phyloP scores from a whole-genome alignment of 2,329 filamentous ascomycete species.

The Ramularia endophylla region DNA sequence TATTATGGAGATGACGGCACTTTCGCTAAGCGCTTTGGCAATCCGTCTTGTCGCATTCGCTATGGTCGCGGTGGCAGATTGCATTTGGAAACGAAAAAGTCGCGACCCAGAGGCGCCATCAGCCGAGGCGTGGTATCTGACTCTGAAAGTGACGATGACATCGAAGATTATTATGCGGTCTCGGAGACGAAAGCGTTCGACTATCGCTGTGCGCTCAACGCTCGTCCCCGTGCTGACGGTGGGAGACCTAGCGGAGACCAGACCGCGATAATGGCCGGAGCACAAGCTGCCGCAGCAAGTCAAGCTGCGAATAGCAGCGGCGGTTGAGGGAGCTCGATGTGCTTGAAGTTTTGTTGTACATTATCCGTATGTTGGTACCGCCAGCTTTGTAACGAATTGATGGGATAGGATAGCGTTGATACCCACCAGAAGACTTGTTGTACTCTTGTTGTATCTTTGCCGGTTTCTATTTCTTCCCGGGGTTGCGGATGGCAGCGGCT shows the following conservation, averaged over 20 bases:
- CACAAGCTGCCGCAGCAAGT: constrained; percentile 12
- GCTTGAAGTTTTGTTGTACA: constrained; percentile 5
- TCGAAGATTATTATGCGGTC: constrained; percentile 39
- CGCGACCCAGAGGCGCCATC: constrained; percentile 20
- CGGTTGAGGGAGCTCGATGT: constrained; percentile 4
- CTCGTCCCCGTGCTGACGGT: constrained; percentile 29
- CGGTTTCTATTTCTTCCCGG: constrained; percentile 13
- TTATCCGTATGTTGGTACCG: neutral
- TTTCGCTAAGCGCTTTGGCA: constrained; percentile 15
- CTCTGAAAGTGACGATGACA: constrained; percentile 70
- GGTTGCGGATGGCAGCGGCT: constrained; percentile 15
- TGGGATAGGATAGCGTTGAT: constrained; percentile 22
- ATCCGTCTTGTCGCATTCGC: constrained; percentile 71
- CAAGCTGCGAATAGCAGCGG: constrained; percentile 8
- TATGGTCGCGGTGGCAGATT: constrained; percentile 78
- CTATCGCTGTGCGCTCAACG: constrained; percentile 54
- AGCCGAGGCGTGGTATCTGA: constrained; percentile 54
- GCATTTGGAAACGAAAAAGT: constrained; percentile 64
- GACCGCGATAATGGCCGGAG: constrained; percentile 16
- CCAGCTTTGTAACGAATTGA: neutral
- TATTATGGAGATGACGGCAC: constrained; percentile 11
- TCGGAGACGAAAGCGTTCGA: constrained; percentile 57
- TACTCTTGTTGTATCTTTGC: constrained; percentile 6
- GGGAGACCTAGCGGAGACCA: constrained; percentile 19
- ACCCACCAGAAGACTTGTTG: constrained; percentile 18